A percentile compares a stretch with the other conserved stretches of the same genome.
These are phyloP conservation scores for Populus nigra DNA, from an alignment of 345 rosid species.

Conservation along the genomic window DNA sequence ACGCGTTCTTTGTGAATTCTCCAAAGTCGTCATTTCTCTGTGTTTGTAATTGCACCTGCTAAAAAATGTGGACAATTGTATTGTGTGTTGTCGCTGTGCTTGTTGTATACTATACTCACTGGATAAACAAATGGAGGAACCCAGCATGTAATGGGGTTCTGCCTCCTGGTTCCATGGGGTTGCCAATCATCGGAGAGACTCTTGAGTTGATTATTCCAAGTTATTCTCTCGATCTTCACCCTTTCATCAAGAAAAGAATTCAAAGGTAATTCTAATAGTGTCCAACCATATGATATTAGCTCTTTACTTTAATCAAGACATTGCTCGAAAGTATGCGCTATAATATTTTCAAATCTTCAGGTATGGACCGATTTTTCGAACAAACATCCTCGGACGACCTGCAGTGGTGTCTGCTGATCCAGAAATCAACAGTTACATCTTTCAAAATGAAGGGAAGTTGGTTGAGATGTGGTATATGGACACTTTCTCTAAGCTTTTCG, in stretches of 20 bases:
- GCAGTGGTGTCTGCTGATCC: constrained; percentile 27
- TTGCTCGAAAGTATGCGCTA: no score
- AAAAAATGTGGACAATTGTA: neutral
- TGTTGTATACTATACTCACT: neutral
- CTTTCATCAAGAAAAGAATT: constrained; percentile 3
- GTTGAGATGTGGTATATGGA: constrained; percentile 24
- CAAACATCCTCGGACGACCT: constrained; percentile 15
- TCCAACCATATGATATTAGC: neutral
- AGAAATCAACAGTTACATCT: constrained; percentile 15
- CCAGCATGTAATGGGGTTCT: neutral
- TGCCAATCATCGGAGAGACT: constrained; percentile 4
- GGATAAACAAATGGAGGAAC: constrained; percentile 11
- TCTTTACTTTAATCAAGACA: neutral
- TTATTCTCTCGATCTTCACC: constrained; percentile 1
- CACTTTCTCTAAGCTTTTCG: constrained; percentile 19
- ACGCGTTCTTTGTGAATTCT: neutral
- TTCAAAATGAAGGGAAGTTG: constrained; percentile 15
- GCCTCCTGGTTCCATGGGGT: constrained; percentile 11
- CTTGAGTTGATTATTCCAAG: neutral
- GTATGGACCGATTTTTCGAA: constrained; percentile 23
- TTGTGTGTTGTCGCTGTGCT: neutral
- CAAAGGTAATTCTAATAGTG: neutral
- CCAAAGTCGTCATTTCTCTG: neutral
- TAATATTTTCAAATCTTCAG: neutral
- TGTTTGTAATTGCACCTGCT: neutral